Base-by-base conservation (phyloP, 768 basidiomycete species). In the Naganishia kalamii region DNA sequence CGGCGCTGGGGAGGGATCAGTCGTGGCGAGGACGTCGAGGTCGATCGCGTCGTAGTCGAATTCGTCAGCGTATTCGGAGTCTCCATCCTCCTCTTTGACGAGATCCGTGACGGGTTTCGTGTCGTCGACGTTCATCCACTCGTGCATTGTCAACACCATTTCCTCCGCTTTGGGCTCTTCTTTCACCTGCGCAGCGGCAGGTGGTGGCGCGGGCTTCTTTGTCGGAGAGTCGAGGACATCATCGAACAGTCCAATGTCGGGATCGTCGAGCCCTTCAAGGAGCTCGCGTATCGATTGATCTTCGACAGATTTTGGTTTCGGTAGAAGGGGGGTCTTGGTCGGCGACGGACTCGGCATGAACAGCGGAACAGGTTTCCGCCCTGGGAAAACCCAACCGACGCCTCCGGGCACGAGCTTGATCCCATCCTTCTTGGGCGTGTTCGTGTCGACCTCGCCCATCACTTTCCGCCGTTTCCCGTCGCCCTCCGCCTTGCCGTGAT, bases 301-400 rank as follows among this genome's bases (percentile, higher is more conserved):
- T 49, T 25, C 48, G 15, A 17, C 27, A 17, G 27, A 29, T 25
- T 49, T 30, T 23, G 27, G 32, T 30, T 29, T 30, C 32, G 27
- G 27, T 29, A 30, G 48, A 11, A 30, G 32, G 2, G 27, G 21
- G 35, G 37, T 33, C 27, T 57, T 40, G 7, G 32, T 57, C n/a
- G 54, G 54, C 23, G 54, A 57, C 11, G 54, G 54, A 57, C 35
- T 40, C 19, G 54, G 54, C 54, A 57, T 57, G 37, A 57, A 57
- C n/a, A 57, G 35, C 21, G 54, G 54, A 17, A 57, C 4, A 13
- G 29, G 32, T n/a, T n/a, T n/a, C n/a, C n/a, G n/a, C n/a, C n/a
- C n/a, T n/a, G n/a, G n/a, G n/a, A n/a, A n/a, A n/a, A n/a, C n/a
- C n/a, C n/a, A n/a, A n/a, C n/a, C n/a, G n/a, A n/a, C n/a, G n/a